Evolutionary conservation across 805 yeast species (phyloP).

Genomic region (Cyberlindnera mycetangii): DNA sequence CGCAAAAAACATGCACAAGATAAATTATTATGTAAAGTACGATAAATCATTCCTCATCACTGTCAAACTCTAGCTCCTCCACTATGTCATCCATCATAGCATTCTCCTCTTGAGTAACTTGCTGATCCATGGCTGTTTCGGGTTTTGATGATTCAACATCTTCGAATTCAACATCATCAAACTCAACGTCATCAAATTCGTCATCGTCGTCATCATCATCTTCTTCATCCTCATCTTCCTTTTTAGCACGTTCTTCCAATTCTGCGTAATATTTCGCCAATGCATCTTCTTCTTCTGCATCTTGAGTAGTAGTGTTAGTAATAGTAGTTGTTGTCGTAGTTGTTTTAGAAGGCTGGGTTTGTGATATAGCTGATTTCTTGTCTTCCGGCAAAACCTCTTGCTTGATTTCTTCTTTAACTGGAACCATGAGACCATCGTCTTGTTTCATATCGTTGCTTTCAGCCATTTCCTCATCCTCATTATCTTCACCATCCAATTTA

Average conservation of each 20-base stretch:
- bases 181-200: constrained; percentile 51
- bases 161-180: constrained; percentile 59
- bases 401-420: constrained; percentile 2
- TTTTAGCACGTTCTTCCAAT: constrained; percentile 28
- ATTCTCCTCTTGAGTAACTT: not conserved
- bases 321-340: not conserved
- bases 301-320: not conserved
- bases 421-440: constrained; percentile 20
- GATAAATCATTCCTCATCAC: constrained; percentile 22
- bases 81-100: constrained; percentile 10
- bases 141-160: constrained; percentile 25
- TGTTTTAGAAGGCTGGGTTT: no score
- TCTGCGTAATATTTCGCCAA: constrained; percentile 28
- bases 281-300: constrained; percentile 25
- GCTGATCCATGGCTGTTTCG: not conserved
- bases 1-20: not conserved
- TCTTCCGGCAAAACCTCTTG: not conserved
- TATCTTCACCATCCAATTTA: constrained; percentile 52
- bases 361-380: not conserved
- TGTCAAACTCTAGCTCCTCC: constrained; percentile 30
- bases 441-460: constrained; percentile 19
- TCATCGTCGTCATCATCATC: constrained; percentile 45
- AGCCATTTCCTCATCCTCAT: constrained; percentile 45
- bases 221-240: constrained; percentile 22
- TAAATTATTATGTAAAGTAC: not conserved